Percentiles rank a stretch among this genome's conserved stretches.
phyloP scores from a whole-genome alignment of 495 filamentous ascomycete genomes.

The Tuber magnatum region DNA sequence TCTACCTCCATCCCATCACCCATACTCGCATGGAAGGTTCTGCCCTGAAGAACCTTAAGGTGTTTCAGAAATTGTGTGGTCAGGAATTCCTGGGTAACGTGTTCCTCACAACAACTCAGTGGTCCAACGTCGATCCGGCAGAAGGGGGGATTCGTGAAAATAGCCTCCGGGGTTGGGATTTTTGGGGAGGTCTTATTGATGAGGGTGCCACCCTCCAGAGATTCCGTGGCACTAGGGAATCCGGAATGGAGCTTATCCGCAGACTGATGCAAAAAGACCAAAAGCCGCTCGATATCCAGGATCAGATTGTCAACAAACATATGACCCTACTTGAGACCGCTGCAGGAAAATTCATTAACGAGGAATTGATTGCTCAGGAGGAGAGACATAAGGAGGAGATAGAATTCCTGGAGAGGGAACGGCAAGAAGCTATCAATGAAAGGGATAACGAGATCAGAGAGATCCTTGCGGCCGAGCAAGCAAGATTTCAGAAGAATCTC shows the following conservation, averaged over 20 bases:
- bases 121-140: constrained; percentile 36
- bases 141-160: constrained; percentile 35
- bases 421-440: too few relatives aligned
- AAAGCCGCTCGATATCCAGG: constrained; percentile 42
- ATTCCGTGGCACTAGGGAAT: constrained; percentile 38
- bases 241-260: constrained; percentile 39
- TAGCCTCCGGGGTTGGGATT: constrained; percentile 42
- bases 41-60: constrained; percentile 42
- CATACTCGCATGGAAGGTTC: constrained; percentile 44
- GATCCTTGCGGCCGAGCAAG: not conserved
- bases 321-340: constrained; percentile 41
- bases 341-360: constrained; percentile 40
- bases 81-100: constrained; percentile 42
- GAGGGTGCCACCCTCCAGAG: constrained; percentile 35
- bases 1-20: constrained; percentile 48
- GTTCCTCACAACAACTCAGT: constrained; percentile 46
- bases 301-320: constrained; percentile 42
- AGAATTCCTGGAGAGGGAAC: not conserved
- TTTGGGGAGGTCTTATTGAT: constrained; percentile 44
- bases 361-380: constrained; percentile 31
- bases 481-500: fast-evolving
- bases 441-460: not conserved
- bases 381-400: not conserved
- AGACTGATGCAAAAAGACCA: constrained; percentile 11
- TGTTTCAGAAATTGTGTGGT: constrained; percentile 47